Conservation (phyloP, 352 stramenopile species). For the Thraustochytrium striatum region DNA sequence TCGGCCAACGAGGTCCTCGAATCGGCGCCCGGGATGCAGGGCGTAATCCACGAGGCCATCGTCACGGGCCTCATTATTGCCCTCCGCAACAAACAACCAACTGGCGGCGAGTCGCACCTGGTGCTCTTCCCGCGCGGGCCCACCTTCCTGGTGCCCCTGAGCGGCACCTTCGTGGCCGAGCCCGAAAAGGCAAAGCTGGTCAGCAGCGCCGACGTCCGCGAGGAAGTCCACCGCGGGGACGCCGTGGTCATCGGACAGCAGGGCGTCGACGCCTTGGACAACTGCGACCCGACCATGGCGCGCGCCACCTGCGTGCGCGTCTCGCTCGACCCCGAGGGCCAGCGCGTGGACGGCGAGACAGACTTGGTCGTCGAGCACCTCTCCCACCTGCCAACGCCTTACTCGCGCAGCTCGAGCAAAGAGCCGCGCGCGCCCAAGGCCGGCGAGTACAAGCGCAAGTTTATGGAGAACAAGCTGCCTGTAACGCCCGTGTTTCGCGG, state of each 20-base stretch:
- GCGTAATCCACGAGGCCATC: constrained; percentile 25
- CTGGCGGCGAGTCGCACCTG: not conserved
- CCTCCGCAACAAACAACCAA: not conserved
- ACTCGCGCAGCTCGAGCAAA: constrained; percentile 2
- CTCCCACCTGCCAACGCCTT: not conserved
- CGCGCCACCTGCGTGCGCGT: not conserved
- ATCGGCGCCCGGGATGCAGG: not conserved
- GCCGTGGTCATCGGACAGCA: not conserved
- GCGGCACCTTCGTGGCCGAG: not conserved
- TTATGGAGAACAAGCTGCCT: constrained; percentile 19
- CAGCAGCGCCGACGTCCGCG: not conserved
- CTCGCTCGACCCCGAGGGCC: not conserved
- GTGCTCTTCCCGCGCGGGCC: constrained; percentile 29
- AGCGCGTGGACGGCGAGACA: not conserved
- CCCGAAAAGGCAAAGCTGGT: not conserved
- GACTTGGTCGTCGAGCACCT: not conserved
- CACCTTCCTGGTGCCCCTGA: constrained; percentile 29
- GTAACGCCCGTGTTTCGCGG: not conserved
- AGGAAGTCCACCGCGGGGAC: constrained; percentile 16
- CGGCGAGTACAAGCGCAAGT: constrained; percentile 9
- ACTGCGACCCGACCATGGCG: not conserved
- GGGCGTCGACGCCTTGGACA: not conserved
- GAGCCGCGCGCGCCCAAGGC: constrained; percentile 1
- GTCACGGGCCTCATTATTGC: constrained; percentile 27
- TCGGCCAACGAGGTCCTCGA: not conserved